These are phyloP conservation scores for Vigna angularis DNA, from an alignment of 306 rosid species.

Conservation along the genomic window DNA sequence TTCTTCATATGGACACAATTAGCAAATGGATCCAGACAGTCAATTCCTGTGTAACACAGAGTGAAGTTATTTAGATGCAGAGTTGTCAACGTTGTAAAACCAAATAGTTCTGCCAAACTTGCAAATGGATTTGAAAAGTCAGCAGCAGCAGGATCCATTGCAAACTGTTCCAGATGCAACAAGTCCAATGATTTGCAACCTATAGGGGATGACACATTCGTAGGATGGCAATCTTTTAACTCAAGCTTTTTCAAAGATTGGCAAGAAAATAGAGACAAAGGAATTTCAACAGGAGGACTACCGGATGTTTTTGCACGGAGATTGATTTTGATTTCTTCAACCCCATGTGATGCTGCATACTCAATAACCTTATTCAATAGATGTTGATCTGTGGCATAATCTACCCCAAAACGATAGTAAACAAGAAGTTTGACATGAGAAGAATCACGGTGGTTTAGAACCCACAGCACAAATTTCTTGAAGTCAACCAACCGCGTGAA, in stretches of 20 bases:
- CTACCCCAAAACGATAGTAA: constrained; percentile 56
- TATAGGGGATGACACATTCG: constrained; percentile 38
- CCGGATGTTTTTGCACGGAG: constrained; percentile 53
- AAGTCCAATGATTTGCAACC: constrained; percentile 44
- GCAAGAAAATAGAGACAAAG: constrained; percentile 48
- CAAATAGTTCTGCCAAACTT: constrained; percentile 44
- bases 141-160: constrained; percentile 40
- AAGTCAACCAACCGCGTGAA: constrained; percentile 53
- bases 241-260: constrained; percentile 55
- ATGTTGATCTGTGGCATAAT: constrained; percentile 58
- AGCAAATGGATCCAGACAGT: constrained; percentile 47
- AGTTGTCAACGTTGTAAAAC: constrained; percentile 55
- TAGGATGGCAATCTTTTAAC: constrained; percentile 56
- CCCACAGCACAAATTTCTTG: constrained; percentile 55
- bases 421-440: constrained; percentile 46
- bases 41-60: constrained; percentile 44
- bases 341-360: constrained; percentile 47
- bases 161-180: constrained; percentile 50
- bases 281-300: constrained; percentile 59
- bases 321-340: constrained; percentile 54
- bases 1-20: constrained; percentile 54
- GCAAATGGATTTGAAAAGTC: constrained; percentile 47
- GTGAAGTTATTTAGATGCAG: constrained; percentile 53
- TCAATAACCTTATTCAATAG: constrained; percentile 58
- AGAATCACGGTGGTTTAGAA: constrained; percentile 51